Evolutionary conservation across 176 grass and related monocot species (phyloP), one percentile per base, ranked within the genome.

Genomic region (Zea luxurians): DNA sequence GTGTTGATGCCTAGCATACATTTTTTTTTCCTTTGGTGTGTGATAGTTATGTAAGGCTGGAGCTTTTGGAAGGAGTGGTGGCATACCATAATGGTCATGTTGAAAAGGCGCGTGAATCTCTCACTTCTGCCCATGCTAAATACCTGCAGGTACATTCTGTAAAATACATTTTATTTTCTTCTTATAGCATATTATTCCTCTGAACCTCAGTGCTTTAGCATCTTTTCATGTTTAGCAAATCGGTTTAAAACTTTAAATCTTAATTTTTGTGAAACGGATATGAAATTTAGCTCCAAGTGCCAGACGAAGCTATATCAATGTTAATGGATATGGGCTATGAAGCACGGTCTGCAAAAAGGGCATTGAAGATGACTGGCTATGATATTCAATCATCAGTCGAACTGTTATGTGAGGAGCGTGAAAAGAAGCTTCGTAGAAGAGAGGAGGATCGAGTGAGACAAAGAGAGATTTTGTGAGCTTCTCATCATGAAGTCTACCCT

Each of bases 51-150:
- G 65, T 98, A 76, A 94, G 88, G 73, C 83, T 98, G 71, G 96
- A 98, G 66, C 91, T 98, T 76, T 77, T 98, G 83, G 96, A 98
- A 94, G 96, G 96, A 72, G 96, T 98, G 37, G 88, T 98, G 71
- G 92, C 96, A 77, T 98, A 92, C 84, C 83, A 98, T 69, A 94
- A 87, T 87, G 89, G 89, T 60, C 62, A 90, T 78, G 47, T 83
- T 50, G 85, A 90, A 82, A 83, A 88, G 74, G 85, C 96, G 38
- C 89, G 44, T 65, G 74, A 53, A 82, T 88, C 78, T 76, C 73
- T 98, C 55, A 92, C 74, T 78, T 92, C 89, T 73, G 96, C 96
- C 1, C 91, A 94, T 79, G 82, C 78, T 72, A 98, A 92, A 90
- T 98, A 86, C 83, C 59, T 85, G 61, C 92, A 98, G 92, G 96